Evolutionary conservation across 768 basidiomycete genomes (phyloP), one percentile per base, ranked within the genome.

Genomic region (Auricularia sp.): DNA sequence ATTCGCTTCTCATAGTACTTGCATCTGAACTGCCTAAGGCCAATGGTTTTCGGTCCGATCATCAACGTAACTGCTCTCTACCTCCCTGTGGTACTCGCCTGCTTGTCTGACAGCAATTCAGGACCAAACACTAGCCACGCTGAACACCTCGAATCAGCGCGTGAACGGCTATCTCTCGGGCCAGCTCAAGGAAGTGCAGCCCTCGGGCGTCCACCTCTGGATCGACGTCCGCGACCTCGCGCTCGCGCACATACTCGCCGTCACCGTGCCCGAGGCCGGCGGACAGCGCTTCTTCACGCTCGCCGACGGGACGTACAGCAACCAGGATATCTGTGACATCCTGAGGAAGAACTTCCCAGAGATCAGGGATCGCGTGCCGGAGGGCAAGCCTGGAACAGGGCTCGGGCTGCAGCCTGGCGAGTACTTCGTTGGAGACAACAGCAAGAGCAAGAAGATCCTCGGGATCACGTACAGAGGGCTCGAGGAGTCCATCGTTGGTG

Each of bases 251-350:
- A 77, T 78, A 0, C 71, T 75, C 4, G 83, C 84, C 3, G 71
- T 90, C 29, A 77, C 79, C 62, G 80, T 77, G 61, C 75, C 79
- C 36, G 78, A 75, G 2, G 86, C 85, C 0, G 81, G 80, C 2
- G 83, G 83, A 1, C 77, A 88, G 62, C 76, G 88, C 39, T 80
- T 88, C 69, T 78, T 89, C 69, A 67, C 83, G 43, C 73, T 72
- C 21, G 74, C 71, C 2, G 76, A 59, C 34, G 56, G 34, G 23
- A 59, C 23, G 2, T 59, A 59, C 56, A 59, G 16, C 29, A 59
- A 59, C 56, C 56, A 59, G 56, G 56, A 59, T 8, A 59, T 59
- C 34, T 59, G 56, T 29, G 56, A 59, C 34, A 29, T 59, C 56
- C 10, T 59, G 56, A 21, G 56, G 23, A 59, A 59, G 56, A 23